Base-by-base conservation (phyloP, 768 basidiomycete genomes). In the Brasilioporus rufonigricans region DNA sequence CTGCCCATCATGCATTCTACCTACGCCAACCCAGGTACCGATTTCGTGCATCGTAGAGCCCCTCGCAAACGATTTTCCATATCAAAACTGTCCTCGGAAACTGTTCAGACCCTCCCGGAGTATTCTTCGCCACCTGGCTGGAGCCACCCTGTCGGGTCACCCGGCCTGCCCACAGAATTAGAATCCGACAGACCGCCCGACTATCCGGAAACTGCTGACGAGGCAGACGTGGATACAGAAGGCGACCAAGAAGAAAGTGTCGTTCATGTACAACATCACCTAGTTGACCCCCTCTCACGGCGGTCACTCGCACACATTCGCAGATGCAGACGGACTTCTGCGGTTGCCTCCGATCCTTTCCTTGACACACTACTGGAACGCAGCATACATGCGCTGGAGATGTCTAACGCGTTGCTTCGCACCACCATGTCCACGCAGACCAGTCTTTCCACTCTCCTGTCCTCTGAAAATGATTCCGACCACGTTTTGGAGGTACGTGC, bases 311-410 rank as follows among this genome's bases (percentile, higher is more conserved):
- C 55, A 13, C 47, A 58, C 26, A 41, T 48, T 55, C 66, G 64
- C 44, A 65, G 71, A 32, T 64, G 67, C 54, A 66, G 71, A 53
- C 61, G 70, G 44, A 51, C 57, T 21, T 61, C 61, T 66, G 55
- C 31, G 47, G 70, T 21, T 67, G 29, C 43, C 10, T 36, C 73
- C 46, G 85, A 87, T 66, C 79, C 80, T 13, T 84, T 80, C 61
- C 78, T 91, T 26, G 91, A 93, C 69, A 79, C 85, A n/a, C 75
- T 93, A 16, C 78, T 93, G 2, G 88, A 84, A 54, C 83, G 91
- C 58, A 91, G 89, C 59, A 88, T 93, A 14, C 84, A 91, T 70
- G 91, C 91, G 1, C 76, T 93, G 10, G 91, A 93, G 67, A 85
- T 91, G 77, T 93, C 91, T 5, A 93, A 93, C 54, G 79, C 84